These are phyloP conservation scores for Exophiala dermatitidis DNA, from an alignment of 2,329 filamentous ascomycete species.

Conservation along the genomic window DNA sequence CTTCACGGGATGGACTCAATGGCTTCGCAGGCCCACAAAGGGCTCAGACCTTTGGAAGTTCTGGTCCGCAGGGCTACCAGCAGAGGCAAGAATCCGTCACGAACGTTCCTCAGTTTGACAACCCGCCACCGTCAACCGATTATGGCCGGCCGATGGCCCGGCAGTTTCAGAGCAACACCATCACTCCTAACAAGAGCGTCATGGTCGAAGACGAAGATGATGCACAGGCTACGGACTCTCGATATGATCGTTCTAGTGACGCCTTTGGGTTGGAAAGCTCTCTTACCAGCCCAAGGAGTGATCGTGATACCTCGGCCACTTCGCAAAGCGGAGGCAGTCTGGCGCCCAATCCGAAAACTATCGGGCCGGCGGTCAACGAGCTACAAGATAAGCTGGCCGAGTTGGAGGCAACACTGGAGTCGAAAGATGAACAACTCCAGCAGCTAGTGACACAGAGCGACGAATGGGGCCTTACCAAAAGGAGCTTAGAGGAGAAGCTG, in stretches of 20 bases:
- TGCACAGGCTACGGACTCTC: constrained; percentile 47
- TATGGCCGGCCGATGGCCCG: constrained; percentile 74
- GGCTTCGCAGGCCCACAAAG: constrained; percentile 30
- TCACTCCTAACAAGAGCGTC: constrained; percentile 94
- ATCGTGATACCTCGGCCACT: constrained; percentile 43
- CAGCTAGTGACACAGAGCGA: constrained; percentile 37
- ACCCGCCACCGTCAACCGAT: constrained; percentile 41
- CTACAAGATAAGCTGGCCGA: constrained; percentile 65
- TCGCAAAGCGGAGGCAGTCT: constrained; percentile 39
- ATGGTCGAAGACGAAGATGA: constrained; percentile 95
- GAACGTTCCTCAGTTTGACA: constrained; percentile 19
- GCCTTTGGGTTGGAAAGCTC: constrained; percentile 55
- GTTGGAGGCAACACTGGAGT: constrained; percentile 61
- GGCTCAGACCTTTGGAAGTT: constrained; percentile 18
- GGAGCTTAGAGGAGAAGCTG: constrained; percentile 65
- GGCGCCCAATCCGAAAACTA: constrained; percentile 71
- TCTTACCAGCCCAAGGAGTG: constrained; percentile 34
- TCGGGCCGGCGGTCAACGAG: constrained; percentile 67
- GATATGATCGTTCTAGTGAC: constrained; percentile 54
- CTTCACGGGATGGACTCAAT: constrained; percentile 33
- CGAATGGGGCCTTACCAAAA: constrained; percentile 59
- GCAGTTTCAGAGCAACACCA: constrained; percentile 89
- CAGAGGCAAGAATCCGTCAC: constrained; percentile 12
- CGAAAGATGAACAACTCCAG: constrained; percentile 64
- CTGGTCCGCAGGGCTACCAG: constrained; percentile 12